Base-by-base conservation (phyloP, 2,329 filamentous ascomycete species). In the Moelleriella libera region DNA sequence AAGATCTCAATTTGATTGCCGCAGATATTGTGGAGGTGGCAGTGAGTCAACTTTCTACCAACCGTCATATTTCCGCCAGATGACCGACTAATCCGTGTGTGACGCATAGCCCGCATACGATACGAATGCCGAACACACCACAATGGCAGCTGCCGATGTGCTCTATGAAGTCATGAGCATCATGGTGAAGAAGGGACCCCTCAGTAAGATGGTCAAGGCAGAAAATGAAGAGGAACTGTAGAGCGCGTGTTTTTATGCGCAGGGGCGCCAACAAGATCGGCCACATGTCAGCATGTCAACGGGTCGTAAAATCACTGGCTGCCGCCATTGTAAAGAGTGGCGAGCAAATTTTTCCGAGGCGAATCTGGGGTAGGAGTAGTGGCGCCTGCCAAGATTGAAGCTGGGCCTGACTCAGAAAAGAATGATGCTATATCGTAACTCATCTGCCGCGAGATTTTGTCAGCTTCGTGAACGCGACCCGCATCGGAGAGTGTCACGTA, bases 21-120 rank as follows among this genome's bases (percentile, higher is more conserved):
- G 87, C 85, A 0, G 88, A 94, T 65, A 76, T 94, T 44, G 88
- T 94, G 6, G 87, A 94, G 69, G 86, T 94, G 5, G 78, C 82
- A 34, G 45, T 46, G 31, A 4, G 45, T 40, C 29, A 7, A 14
- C 21, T 21, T 21, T 21, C 21, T 21, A 21, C 2, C 21, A 21
- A 21, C 21, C 21, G 21, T 21, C 21, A 21, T 21, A 21, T 21
- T 21, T 21, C 21, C 21, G 21, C 21, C 21, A 21, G 21, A 21
- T 21, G 21, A 21, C 21, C 21, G 21, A 21, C 21, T 21, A 3
- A 21, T 21, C 21, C 21, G 21, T 5, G 34, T 37, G 34, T 37
- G 8, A 9, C 14, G 9, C 10, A 7, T 21, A 46, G 45, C 88
- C 88, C 0, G 83, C 82, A 21, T 94, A 92, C 60, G 87, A 94